phyloP scores from a whole-genome alignment of 345 rosid species.

The Mallotus nudiflorus region DNA sequence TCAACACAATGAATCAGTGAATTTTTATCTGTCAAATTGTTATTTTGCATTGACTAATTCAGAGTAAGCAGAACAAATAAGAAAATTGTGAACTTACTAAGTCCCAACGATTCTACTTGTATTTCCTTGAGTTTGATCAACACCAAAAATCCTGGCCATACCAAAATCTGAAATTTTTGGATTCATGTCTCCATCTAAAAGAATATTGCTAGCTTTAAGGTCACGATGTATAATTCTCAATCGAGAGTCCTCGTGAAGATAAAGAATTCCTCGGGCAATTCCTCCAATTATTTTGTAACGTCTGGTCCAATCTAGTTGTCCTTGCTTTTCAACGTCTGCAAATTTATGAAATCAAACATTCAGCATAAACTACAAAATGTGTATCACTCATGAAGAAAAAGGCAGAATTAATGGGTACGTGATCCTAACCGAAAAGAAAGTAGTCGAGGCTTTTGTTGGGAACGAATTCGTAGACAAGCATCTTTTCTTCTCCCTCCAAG shows the following conservation, averaged over 20 bases:
- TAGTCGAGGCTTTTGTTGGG: constrained; percentile 48
- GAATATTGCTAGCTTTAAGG: constrained; percentile 25
- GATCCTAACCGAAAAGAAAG: constrained; percentile 33
- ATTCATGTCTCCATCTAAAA: constrained; percentile 25
- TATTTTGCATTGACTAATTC: no score
- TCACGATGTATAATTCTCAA: constrained; percentile 27
- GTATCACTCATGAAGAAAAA: neutral
- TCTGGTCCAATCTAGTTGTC: constrained; percentile 16
- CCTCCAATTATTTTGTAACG: constrained; percentile 25
- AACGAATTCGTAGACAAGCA: constrained; percentile 54
- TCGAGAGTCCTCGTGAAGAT: constrained; percentile 28
- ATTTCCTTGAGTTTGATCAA: constrained; percentile 21
- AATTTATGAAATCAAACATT: neutral
- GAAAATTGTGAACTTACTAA: constrained; percentile 11
- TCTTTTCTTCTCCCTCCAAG: constrained; percentile 38
- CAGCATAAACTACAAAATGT: neutral
- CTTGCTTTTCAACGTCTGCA: constrained; percentile 15
- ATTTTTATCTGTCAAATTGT: no score
- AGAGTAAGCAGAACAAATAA: neutral
- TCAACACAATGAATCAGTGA: neutral
- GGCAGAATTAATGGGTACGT: neutral
- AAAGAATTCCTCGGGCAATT: constrained; percentile 27
- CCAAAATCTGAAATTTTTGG: constrained; percentile 31
- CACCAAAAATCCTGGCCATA: constrained; percentile 26
- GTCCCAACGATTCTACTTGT: constrained; percentile 29